A percentile compares a stretch with the other conserved stretches of the same genome.
These are phyloP conservation scores for Phytophthora meadii DNA, from an alignment of 352 stramenopile species.

Conservation along the genomic window DNA sequence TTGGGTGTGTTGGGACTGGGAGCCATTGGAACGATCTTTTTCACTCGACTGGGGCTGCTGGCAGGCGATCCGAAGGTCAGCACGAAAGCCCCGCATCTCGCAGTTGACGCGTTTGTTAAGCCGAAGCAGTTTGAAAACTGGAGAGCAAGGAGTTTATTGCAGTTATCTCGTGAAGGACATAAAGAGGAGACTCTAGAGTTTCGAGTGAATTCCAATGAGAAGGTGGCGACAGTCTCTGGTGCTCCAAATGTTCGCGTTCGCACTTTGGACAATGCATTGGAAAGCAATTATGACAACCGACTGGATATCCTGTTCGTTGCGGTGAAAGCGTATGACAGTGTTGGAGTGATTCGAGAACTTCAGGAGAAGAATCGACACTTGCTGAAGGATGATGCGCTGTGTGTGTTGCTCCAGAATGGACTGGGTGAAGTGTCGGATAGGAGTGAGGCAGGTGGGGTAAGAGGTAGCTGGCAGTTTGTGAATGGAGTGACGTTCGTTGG, in stretches of 20 bases:
- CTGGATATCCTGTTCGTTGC: conserved; percentile 70
- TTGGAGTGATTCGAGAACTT: conserved; percentile 44
- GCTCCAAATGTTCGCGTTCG: conserved; percentile 43
- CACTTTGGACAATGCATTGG: conserved; percentile 23
- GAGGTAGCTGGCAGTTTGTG: conserved; percentile 45
- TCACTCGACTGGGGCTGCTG: conserved; percentile 53
- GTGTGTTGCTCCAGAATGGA: conserved; percentile 78
- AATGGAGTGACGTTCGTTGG: conserved; percentile 79
- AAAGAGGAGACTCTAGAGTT: conserved; percentile 23
- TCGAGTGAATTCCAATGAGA: conserved; percentile 6
- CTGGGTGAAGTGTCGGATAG: conserved; percentile 44
- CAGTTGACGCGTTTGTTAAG: conserved; percentile 66
- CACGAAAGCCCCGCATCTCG: conserved; percentile 1
- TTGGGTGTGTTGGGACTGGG: conserved; percentile 74
- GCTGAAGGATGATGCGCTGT: conserved; percentile 52
- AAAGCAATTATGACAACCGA: conserved; percentile 7
- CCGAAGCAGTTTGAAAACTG: conserved; percentile 43
- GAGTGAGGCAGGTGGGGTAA: not conserved
- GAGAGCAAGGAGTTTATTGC: conserved; percentile 6
- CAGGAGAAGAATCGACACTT: conserved; percentile 33
- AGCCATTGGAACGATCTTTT: conserved; percentile 80
- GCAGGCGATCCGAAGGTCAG: conserved; percentile 12
- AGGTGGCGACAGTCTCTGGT: conserved; percentile 16
- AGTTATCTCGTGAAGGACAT: conserved; percentile 12
- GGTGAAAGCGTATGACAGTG: conserved; percentile 76